Evolutionary conservation across 768 basidiomycete species (phyloP), one percentile per base, ranked within the genome.

Genomic region (Kwoniella heveanensis): DNA sequence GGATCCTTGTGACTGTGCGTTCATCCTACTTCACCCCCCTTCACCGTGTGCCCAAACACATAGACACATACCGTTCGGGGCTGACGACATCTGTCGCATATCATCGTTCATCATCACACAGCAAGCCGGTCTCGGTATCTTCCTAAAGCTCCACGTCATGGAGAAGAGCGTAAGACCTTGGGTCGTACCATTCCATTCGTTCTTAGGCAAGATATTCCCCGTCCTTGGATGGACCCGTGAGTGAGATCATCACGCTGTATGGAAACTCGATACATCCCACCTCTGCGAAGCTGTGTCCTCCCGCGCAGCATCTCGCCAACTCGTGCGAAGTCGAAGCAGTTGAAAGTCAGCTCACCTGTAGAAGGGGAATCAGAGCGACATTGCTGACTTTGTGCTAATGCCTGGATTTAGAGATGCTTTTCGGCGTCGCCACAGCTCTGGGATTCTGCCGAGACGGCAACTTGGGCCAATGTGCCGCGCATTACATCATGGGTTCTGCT

Each of bases 101-200:
- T n/a, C 29, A 29, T 57, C 32, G n/a, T n/a, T n/a, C n/a, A n/a
- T n/a, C n/a, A n/a, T 32, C 32, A 32, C 5, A 32, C 51, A 79
- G 78, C 93, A 96, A 80, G 82, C 90, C 12, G 70, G 77, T 24
- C 82, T 92, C 52, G 94, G 94, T 3, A 85, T 91, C 48, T 97
- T 95, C 80, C 87, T 97, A 70, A 96, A 95, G 80, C 82, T 94
- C 7, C 94, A 96, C 78, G 88, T 96, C 26, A 84, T 93, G 65
- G 91, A 95, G 79, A 83, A 83, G 63, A 85, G 87, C 1, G 54
- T 74, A 2, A 84, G 93, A 44, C 89, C 88, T 0, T 89, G 84
- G 73, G 87, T 87, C 0, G 89, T 91, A 3, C 78, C 81, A 2
- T 81, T 82, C 0, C 93, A 95, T 69, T 88, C 90, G 0, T 70